phyloP scores from a whole-genome alignment of 495 filamentous ascomycete species.

The Talaromyces trachyspermus region DNA sequence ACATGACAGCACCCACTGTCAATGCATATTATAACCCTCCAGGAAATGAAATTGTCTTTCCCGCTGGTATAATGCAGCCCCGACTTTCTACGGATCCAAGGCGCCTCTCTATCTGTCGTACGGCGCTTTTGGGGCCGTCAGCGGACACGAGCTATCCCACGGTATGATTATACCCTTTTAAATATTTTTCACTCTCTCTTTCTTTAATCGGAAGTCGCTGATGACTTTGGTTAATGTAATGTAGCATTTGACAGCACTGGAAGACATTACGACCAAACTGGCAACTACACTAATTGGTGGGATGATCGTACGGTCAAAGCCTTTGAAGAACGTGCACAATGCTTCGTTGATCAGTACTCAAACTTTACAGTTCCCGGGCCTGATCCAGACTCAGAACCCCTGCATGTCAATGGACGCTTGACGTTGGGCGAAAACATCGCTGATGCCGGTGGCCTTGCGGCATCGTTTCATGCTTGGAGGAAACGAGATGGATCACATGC shows the following conservation, averaged over 20 bases:
- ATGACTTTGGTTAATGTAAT: too few species aligned
- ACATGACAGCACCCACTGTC: slow-evolving; percentile 52
- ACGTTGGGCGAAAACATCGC: slow-evolving; percentile 73
- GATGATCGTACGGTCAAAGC: slow-evolving; percentile 53
- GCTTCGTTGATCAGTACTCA: slow-evolving; percentile 64
- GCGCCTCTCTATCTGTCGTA: slow-evolving; percentile 61
- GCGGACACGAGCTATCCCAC: slow-evolving; percentile 68
- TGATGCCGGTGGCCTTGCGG: slow-evolving; percentile 62
- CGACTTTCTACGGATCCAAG: slow-evolving; percentile 53
- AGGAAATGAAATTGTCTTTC: slow-evolving; percentile 64
- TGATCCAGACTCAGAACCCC: slow-evolving; percentile 44
- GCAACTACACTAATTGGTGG: slow-evolving; percentile 67
- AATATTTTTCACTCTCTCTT: neutral
- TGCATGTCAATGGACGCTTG: slow-evolving; percentile 60
- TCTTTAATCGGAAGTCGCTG: too few species aligned
- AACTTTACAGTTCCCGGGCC: slow-evolving; percentile 51
- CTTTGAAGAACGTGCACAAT: slow-evolving; percentile 57
- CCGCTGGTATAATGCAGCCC: slow-evolving; percentile 69
- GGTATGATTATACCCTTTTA: slow-evolving; percentile 22
- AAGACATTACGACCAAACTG: slow-evolving; percentile 58
- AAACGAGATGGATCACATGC: slow-evolving; percentile 43
- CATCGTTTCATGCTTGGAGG: slow-evolving; percentile 62
- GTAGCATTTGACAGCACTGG: slow-evolving; percentile 65
- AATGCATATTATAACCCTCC: slow-evolving; percentile 60
- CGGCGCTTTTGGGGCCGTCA: slow-evolving; percentile 63